Conservation (phyloP, 1,284 basidiomycete species). For the Malassezia caprae region DNA sequence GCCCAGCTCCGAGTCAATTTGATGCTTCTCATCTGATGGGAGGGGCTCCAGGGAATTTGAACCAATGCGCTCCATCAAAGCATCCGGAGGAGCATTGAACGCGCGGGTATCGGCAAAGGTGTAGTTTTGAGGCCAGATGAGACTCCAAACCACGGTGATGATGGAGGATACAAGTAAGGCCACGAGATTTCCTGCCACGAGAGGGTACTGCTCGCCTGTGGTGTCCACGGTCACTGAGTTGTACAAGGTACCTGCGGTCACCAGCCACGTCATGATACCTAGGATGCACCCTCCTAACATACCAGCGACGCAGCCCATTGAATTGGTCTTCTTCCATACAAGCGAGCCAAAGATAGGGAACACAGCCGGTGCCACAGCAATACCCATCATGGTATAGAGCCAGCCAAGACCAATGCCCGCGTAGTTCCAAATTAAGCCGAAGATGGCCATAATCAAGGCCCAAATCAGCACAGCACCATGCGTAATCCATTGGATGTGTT, state of each 20-base stretch:
- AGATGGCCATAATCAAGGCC: conserved; percentile 66
- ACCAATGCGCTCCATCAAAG: not conserved
- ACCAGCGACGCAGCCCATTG: conserved; percentile 54
- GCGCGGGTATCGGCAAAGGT: conserved; percentile 35
- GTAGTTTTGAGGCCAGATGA: conserved; percentile 35
- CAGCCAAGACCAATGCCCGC: conserved; percentile 66
- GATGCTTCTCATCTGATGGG: not conserved
- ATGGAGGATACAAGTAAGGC: conserved; percentile 73
- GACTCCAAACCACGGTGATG: conserved; percentile 55
- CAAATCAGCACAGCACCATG: conserved; percentile 59
- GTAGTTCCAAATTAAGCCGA: conserved; percentile 75
- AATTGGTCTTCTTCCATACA: conserved; percentile 36
- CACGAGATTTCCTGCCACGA: conserved; percentile 70
- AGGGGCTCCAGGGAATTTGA: not conserved
- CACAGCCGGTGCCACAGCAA: conserved; percentile 71
- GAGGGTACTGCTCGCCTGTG: conserved; percentile 57
- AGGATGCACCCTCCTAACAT: conserved; percentile 61
- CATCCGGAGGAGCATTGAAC: conserved; percentile 36
- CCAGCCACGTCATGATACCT: conserved; percentile 71
- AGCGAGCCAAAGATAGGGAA: conserved; percentile 70
- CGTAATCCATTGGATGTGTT: conserved; percentile 57
- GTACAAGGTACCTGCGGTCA: conserved; percentile 64
- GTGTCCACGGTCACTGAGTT: conserved; percentile 62
- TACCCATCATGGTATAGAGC: conserved; percentile 58
- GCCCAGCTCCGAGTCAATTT: not conserved